A percentile compares a stretch with the other conserved stretches of the same genome.
phyloP scores from a whole-genome alignment of 768 basidiomycete species.

The Cyathus striatus region DNA sequence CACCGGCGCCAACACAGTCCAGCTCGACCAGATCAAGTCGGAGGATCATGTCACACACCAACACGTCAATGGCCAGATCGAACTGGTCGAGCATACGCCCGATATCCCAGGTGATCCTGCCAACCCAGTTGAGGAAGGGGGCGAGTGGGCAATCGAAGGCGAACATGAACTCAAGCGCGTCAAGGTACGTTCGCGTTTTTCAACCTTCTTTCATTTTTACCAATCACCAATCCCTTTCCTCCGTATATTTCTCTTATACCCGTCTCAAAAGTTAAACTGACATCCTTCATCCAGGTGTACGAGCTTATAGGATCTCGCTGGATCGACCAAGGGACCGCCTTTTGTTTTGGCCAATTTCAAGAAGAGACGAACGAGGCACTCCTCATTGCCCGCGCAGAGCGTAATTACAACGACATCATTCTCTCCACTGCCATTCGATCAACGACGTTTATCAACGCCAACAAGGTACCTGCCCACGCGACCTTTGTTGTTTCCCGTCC shows the following conservation, averaged over 20 bases:
- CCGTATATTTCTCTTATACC: no score
- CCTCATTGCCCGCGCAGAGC: conserved; percentile 80
- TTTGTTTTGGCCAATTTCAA: conserved; percentile 87
- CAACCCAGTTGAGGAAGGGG: conserved; percentile 43
- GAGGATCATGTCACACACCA: conserved; percentile 26
- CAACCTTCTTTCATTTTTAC: conserved; percentile 12
- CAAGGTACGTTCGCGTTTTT: conserved; percentile 48
- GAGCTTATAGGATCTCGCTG: conserved; percentile 87
- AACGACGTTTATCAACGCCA: conserved; percentile 85
- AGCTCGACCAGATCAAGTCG: conserved; percentile 25
- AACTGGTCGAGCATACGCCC: conserved; percentile 40
- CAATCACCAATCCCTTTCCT: no score
- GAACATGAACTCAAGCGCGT: conserved; percentile 83
- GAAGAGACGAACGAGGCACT: conserved; percentile 73
- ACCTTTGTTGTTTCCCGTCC: conserved; percentile 1
- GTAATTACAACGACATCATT: conserved; percentile 65
- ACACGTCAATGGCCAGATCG: conserved; percentile 36
- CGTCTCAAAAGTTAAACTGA: neutral
- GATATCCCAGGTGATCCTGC: conserved; percentile 23
- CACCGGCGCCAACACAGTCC: conserved; percentile 10
- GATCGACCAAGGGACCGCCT: conserved; percentile 96
- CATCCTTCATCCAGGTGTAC: conserved; percentile 64
- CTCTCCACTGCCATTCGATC: conserved; percentile 77
- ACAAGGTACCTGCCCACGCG: conserved; percentile 53
- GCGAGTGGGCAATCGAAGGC: conserved; percentile 57